Conservation (phyloP, 2,329 filamentous ascomycete genomes). For the Scortechinia acanthostroma region DNA sequence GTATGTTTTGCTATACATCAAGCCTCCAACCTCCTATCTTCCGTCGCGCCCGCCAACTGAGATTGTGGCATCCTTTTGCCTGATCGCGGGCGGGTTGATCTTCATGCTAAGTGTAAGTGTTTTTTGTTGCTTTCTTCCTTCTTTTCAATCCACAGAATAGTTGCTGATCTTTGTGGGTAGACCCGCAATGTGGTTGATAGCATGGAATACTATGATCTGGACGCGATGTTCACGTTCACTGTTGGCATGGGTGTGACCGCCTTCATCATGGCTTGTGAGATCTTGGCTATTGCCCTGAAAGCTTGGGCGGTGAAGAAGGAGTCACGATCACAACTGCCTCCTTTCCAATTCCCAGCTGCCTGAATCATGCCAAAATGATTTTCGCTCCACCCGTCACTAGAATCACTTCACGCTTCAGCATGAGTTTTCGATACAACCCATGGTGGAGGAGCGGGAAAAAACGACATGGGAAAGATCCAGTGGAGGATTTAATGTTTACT, state of each 20-base stretch:
- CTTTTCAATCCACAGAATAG: too few species aligned
- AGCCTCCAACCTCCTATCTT: constrained; percentile 72
- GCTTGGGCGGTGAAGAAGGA: constrained; percentile 66
- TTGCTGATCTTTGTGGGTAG: too few species aligned
- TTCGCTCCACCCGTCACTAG: background rate
- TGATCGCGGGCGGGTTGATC: constrained; percentile 79
- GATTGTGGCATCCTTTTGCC: constrained; percentile 77
- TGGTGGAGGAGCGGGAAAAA: too few species aligned
- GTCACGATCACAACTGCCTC: background rate
- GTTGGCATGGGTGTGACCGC: constrained; percentile 77
- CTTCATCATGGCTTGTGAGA: constrained; percentile 78
- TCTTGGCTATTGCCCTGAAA: constrained; percentile 74
- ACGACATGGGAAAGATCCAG: background rate
- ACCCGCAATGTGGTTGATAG: constrained; percentile 69
- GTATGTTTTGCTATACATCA: constrained; percentile 73
- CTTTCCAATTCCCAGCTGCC: background rate
- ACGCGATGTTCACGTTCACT: constrained; percentile 91
- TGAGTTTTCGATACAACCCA: too few species aligned
- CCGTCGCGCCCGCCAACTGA: constrained; percentile 85
- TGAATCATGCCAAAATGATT: background rate
- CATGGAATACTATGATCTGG: constrained; percentile 71
- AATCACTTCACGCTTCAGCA: background rate
- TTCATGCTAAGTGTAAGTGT: constrained; percentile 81
- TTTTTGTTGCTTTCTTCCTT: background rate
- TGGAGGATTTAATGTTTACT: background rate